Percentiles rank a stretch among this genome's conserved stretches.
Evolutionary conservation across 2,329 filamentous ascomycete genomes (phyloP).

Genomic region (Colletotrichum sp.): DNA sequence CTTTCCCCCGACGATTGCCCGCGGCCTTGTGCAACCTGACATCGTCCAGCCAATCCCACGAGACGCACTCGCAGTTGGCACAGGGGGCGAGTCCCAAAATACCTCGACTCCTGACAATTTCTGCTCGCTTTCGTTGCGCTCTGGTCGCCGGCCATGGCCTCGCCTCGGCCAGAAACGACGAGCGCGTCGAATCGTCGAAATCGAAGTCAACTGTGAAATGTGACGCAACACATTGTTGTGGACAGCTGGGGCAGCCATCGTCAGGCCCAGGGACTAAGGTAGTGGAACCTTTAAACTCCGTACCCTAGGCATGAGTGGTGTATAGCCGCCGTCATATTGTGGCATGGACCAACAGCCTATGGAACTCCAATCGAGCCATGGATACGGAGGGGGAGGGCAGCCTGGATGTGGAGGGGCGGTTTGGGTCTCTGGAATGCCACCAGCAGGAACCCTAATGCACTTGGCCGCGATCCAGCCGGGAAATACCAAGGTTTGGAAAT

Average conservation of each 20-base stretch:
- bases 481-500: neutral
- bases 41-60: neutral
- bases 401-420: neutral
- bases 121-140: neutral
- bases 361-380: neutral
- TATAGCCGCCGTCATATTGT: constrained; percentile 7
- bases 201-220: neutral
- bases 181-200: neutral
- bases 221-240: neutral
- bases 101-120: neutral
- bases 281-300: neutral
- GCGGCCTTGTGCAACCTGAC: neutral
- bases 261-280: constrained; percentile 1
- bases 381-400: neutral
- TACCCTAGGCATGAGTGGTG: neutral
- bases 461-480: neutral
- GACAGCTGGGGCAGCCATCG: neutral
- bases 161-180: neutral
- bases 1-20: neutral
- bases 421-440: neutral
- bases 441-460: constrained; percentile 14
- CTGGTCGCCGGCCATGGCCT: neutral
- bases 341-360: constrained; percentile 2
- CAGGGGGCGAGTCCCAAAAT: neutral
- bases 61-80: neutral